Evolutionary conservation across 441 rosid genomes (phyloP), one percentile per base, ranked within the genome.

Genomic region (Francoa sonchifolia): DNA sequence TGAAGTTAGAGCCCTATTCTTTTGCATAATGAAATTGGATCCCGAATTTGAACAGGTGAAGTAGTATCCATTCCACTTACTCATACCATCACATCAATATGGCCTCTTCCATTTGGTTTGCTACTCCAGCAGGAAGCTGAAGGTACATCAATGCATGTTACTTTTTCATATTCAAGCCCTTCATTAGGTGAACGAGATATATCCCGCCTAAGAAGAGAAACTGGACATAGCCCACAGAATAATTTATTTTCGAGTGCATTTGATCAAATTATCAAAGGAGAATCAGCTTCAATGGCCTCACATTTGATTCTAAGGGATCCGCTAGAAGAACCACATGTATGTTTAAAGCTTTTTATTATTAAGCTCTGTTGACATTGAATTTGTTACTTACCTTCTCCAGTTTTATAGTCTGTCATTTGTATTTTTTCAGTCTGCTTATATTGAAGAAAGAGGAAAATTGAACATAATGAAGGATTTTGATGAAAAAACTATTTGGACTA

Each of bases 401-500:
- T 58, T 25, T 45, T 33, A 8, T 6, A 11, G 55, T 39, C 33
- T 50, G 19, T 46, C 27, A 37, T 42, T 31, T 60, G 5, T 13
- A 11, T 12, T 36, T 13, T 54, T 52, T 49, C 72, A 90, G 99
- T 57, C 69, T 54, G 70, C 59, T 49, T 78, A 68, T 64, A 48
- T 76, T 65, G 96, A 90, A 73, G 99, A 90, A 63, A 73, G 95
- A 65, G 99, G 94, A 55, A 86, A 73, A 52, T 38, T 76, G 48
- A 78, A 67, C 67, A 58, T 71, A 48, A 73, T 82, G 90, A 86
- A 67, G 62, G 93, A 82, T 51, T 78, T 65, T 55, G 90, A 82
- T 55, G 99, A 90, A 64, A 78, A 77, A 68, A 80, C 95, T 50
- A 86, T 90, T 66, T 90, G 96, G 99, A 78, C 95, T 2, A 86